Conservation (phyloP, 768 basidiomycete genomes). For the Kwoniella shandongensis region DNA sequence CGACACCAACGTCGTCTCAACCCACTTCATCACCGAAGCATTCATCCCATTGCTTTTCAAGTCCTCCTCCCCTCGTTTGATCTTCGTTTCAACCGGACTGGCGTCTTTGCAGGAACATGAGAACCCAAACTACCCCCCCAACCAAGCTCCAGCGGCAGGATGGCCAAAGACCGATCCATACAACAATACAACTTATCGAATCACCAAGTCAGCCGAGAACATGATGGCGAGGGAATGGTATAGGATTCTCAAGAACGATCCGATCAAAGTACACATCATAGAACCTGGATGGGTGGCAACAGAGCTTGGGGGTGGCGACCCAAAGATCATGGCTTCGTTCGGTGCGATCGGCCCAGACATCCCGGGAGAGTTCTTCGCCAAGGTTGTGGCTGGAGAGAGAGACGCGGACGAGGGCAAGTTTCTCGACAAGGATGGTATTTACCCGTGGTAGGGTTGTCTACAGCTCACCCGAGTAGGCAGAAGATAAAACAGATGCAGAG, state of each 20-base stretch:
- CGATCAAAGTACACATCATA: conserved; percentile 26
- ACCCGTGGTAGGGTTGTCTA: conserved; percentile 25
- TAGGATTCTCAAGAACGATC: conserved; percentile 32
- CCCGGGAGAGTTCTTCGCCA: conserved; percentile 25
- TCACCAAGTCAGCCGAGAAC: conserved; percentile 34
- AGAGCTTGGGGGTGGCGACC: conserved; percentile 14
- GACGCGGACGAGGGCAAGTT: conserved; percentile 24
- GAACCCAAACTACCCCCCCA: conserved; percentile 5
- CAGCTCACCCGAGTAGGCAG: too few species aligned
- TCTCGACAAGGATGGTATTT: conserved; percentile 9
- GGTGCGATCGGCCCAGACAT: conserved; percentile 26
- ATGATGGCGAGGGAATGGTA: conserved; percentile 38
- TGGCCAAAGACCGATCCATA: conserved; percentile 19
- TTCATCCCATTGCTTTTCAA: conserved; percentile 27
- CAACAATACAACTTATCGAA: conserved; percentile 20
- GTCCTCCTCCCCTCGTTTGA: conserved; percentile 16
- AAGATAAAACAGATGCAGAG: too few species aligned
- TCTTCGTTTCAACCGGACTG: conserved; percentile 28
- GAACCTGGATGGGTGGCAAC: conserved; percentile 36
- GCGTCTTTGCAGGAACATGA: conserved; percentile 10
- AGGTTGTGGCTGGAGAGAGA: conserved; percentile 29
- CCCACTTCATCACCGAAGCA: conserved; percentile 29
- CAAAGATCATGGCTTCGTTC: conserved; percentile 4
- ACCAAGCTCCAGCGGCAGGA: conserved; percentile 18
- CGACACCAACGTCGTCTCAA: conserved; percentile 29